Evolutionary conservation across 441 rosid species (phyloP).

Genomic region (Bruguiera hainesii): DNA sequence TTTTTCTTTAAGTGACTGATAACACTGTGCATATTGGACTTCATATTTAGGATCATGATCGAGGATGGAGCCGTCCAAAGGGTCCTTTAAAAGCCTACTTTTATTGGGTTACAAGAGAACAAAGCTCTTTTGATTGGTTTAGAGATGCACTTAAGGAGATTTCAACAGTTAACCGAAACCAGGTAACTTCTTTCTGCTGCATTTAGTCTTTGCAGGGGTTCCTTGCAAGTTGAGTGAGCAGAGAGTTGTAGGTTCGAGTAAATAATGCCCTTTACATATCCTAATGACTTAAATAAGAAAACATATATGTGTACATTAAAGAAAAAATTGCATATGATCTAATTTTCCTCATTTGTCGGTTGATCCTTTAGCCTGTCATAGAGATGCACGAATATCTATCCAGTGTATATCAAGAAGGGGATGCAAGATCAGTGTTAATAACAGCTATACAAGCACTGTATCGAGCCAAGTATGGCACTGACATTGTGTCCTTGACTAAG

Average conservation of each 20-base stretch:
- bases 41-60: conserved; percentile 22
- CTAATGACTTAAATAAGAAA: too few relatives aligned
- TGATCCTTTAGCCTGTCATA: conserved; percentile 28
- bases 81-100: conserved; percentile 48
- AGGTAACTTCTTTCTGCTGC: conserved; percentile 24
- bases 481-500: conserved; percentile 38
- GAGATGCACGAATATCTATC: conserved; percentile 46
- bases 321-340: too few relatives aligned
- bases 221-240: not conserved
- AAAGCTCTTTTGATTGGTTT: conserved; percentile 53
- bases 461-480: conserved; percentile 34
- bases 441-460: conserved; percentile 37
- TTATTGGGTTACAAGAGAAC: conserved; percentile 62
- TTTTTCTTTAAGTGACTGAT: not conserved
- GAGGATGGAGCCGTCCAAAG: conserved; percentile 18
- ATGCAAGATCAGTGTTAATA: conserved; percentile 42
- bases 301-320: too few relatives aligned
- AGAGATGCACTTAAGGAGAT: conserved; percentile 33
- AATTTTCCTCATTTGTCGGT: not conserved
- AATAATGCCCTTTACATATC: too few relatives aligned
- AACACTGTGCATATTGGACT: not conserved
- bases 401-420: conserved; percentile 41
- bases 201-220: not conserved
- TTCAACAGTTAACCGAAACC: conserved; percentile 26
- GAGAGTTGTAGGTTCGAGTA: too few relatives aligned